Evolutionary conservation across 208 protist species (phyloP), one percentile per base, ranked within the genome.

Genomic region (Tetramitus jugosus): DNA sequence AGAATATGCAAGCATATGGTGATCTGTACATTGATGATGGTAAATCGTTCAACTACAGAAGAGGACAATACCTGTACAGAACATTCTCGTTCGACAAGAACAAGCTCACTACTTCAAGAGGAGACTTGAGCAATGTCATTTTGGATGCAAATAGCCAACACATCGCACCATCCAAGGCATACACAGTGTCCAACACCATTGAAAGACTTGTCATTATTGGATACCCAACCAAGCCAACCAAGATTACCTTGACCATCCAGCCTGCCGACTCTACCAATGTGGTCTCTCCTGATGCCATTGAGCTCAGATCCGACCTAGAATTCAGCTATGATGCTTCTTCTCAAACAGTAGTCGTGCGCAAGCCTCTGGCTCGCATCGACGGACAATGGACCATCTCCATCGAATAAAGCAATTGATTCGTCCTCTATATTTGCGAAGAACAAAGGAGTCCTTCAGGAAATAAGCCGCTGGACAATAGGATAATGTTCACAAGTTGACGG

Each of bases 11-110:
- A 0, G 88, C 88, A 2, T 26, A 7, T 14, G 88, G 88, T 37
- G 60, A 84, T 26, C 72, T 91, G 10, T 91, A 87, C 78, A 14
- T 91, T 17, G 88, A 91, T 78, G 88, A 91, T 80, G 87, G 85
- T 69, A 74, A 83, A 29, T 79, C 80, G 0, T 87, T 82, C 35
- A 83, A 83, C 45, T 87, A 91, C 60, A 45, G 76, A 20, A 74
- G 74, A 37, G 78, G 78, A n/a, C 31, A 64, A 26, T 81, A 80
- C 26, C 7, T 80, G 6, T 77, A 81, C 43, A 14, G 68, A 14
- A 40, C 17, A 56, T 81, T 77, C 20, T 10, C 20, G 49, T 56
- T 56, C 49, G 14, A 56, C 14, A 56, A 56, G 10, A 20, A 20
- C 10, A 10, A 20, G 20, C 20, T 56, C 14, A 56, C 49, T 20